Evolutionary conservation across 1,284 basidiomycete genomes (phyloP).

Genomic region (Fistulinella cinereoalba): DNA sequence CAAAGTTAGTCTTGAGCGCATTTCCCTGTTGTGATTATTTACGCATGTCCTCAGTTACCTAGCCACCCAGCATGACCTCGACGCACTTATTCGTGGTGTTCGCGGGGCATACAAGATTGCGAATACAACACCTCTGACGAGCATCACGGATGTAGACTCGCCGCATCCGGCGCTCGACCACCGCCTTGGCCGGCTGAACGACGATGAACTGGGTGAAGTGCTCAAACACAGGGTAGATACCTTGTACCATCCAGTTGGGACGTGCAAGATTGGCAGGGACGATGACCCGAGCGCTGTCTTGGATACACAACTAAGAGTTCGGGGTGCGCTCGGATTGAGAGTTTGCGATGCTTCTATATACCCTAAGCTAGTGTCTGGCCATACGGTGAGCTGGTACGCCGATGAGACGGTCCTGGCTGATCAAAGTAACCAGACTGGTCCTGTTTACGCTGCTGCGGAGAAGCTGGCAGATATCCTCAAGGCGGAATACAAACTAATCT

Average conservation of each 20-base stretch:
- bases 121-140: conserved; percentile 47
- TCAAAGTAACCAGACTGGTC: too few species aligned
- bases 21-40: not conserved
- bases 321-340: conserved; percentile 46
- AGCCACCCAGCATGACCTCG: conserved; percentile 51
- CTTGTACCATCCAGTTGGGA: conserved; percentile 56
- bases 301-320: conserved; percentile 47
- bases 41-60: conserved; percentile 46
- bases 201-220: conserved; percentile 43
- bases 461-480: not conserved
- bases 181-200: conserved; percentile 36
- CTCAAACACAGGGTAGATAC: conserved; percentile 54
- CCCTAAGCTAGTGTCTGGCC: conserved; percentile 56
- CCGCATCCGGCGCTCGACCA: conserved; percentile 46
- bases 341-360: conserved; percentile 62
- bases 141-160: conserved; percentile 43
- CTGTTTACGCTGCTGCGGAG: not conserved
- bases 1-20: conserved; percentile 32
- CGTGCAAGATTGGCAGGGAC: conserved; percentile 53
- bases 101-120: conserved; percentile 50
- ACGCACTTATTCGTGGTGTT: conserved; percentile 52
- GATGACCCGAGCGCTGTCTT: conserved; percentile 41
- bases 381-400: conserved; percentile 46
- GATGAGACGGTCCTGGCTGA: too few species aligned
- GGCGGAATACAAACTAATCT: too few species aligned